These are phyloP conservation scores for Rheum nobile DNA, from an alignment of 148 eudicot species.

Conservation along the genomic window DNA sequence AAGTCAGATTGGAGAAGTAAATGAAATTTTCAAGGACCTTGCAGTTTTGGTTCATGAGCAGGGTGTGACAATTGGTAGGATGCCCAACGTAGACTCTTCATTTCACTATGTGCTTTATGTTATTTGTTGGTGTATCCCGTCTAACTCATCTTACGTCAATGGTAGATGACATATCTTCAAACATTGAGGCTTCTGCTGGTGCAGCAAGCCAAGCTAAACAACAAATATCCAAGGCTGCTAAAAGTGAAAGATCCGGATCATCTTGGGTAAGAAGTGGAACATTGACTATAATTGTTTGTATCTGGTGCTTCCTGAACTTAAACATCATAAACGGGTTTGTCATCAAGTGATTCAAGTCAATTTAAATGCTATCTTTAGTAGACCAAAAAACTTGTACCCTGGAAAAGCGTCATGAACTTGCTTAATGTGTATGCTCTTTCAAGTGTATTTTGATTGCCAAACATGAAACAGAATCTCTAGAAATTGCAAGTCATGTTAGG, in stretches of 20 bases:
- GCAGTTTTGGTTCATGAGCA: constrained; percentile 70
- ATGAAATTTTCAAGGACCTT: constrained; percentile 69
- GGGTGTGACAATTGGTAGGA: constrained; percentile 53
- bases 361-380: neutral
- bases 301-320: neutral
- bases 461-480: neutral
- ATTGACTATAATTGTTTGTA: neutral
- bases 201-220: constrained; percentile 48
- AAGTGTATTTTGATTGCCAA: neutral
- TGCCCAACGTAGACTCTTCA: neutral
- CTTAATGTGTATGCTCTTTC: neutral
- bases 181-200: constrained; percentile 49
- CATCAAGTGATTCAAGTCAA: neutral
- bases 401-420: neutral
- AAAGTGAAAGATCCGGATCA: constrained; percentile 46
- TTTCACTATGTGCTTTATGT: neutral
- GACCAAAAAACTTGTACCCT: neutral
- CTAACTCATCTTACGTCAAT: neutral
- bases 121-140: neutral
- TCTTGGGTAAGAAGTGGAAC: constrained; percentile 34
- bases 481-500: neutral
- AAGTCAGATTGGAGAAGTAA: constrained; percentile 61
- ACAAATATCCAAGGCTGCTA: constrained; percentile 53
- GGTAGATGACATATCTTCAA: constrained; percentile 51
- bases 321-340: neutral